Evolutionary conservation across 169 alveolate genomes (phyloP), one percentile per base, ranked within the genome.

Genomic region (Fabrea salina): DNA sequence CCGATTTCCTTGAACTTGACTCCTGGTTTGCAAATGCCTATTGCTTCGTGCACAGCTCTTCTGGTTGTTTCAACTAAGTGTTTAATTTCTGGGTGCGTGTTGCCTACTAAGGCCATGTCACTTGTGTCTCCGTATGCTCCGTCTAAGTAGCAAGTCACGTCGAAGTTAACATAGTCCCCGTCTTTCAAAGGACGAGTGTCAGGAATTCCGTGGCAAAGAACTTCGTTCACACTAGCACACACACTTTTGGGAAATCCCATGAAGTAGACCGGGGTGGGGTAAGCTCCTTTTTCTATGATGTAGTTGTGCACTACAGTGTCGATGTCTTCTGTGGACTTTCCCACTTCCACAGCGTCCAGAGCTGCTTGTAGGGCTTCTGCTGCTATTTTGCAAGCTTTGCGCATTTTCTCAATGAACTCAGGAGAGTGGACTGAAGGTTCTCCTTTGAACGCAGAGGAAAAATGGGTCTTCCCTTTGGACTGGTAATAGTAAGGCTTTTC

Each of bases 131-230:
- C 95, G 76, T 89, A 92, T 22, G 75, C 87, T 19, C 96, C 96
- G 54, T 92, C 87, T 40, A 54, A 66, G 51, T 51, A 89, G 13
- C 87, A 64, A 4, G 92, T 86, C 0, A 92, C 94, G 84, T 92
- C 96, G 22, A 90, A 82, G 75, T 92, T 92, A 0, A 88, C 49
- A 70, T 78, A 80, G 58, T 92, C 96, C 1, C 95, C 95, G 71
- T 81, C 64, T 47, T 84, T 75, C 13, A 92, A 70, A 8, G 88
- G 86, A 44, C 94, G 66, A 19, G 37, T 43, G 76, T 89, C 88
- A 27, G 96, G 96, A 43, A 92, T 82, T 43, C 96, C 96, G 78
- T 92, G 96, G 67, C 93, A 85, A 1, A 91, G 74, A 0, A 88
- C 92, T 75, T 92, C 96, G 82, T 92, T 92, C 8, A 90, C 95